Base-by-base conservation (phyloP, 1,139 yeast species). In the Debaryomyces fabryi region DNA sequence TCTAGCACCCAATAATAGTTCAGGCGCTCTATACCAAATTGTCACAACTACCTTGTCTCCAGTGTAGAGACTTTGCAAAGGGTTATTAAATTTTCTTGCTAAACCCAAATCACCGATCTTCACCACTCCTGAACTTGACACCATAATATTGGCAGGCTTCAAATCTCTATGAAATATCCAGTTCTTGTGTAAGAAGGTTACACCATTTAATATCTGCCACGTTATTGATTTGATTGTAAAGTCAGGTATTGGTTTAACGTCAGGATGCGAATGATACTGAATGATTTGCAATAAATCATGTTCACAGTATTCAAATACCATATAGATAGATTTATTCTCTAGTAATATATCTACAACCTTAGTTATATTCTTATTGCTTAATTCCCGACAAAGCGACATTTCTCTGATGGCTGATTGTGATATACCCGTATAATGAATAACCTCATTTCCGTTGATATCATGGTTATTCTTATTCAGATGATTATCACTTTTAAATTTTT, bases 1-100 rank as follows among this genome's bases (percentile, higher is more conserved):
- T 43, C 97, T 74, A 1, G 96, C 91, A 0, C 99, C 99, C 35
- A 93, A 69, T 36, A 93, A 72, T 40, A 93, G 72, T 64, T 93
- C 99, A 0, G 99, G 98, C 0, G 99, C 97, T 55, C 99, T 78
- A 65, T 93, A 93, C 99, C 99, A 93, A 51, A 93, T 93, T 0
- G 99, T 93, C 8, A 93, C 99, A 47, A 93, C 99, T 16, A 95
- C 97, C 68, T 93, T 93, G 67, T 93, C 99, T 29, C 98, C 98
- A 9, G 95, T 82, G 61, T 88, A 93, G 24, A 95, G 74, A 39
- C 96, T 85, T 62, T 93, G 98, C 36, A 93, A 67, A 10, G 96
- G 96, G 58, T 90, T 89, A 55, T 87, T 86, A 68, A 92, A 93
- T 57, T 89, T 83, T 51, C 99, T 77, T 0, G 99, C 99, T 38